Conservation (phyloP, 371 early-diverging fungal species). For the Mucor lusitanicus region DNA sequence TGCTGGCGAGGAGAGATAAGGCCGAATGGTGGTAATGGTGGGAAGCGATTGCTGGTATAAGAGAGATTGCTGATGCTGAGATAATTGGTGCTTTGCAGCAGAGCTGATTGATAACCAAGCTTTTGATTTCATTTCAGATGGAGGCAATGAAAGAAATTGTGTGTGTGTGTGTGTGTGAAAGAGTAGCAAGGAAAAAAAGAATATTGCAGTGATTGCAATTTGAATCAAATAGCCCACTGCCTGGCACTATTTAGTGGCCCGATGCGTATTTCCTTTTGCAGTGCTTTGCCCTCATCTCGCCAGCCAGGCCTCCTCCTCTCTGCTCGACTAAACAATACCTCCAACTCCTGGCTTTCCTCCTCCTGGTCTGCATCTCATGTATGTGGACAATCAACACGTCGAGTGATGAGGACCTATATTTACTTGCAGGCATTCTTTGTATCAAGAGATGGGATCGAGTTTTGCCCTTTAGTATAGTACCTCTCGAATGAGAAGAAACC, state of each 20-base stretch:
- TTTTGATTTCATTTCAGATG: conserved; percentile 16
- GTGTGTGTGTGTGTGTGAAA: neutral
- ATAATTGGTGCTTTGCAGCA: conserved; percentile 9
- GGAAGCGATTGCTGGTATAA: neutral
- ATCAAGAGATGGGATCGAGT: neutral
- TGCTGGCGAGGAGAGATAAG: neutral
- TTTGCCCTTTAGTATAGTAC: neutral
- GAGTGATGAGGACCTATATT: neutral
- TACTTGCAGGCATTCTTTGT: neutral
- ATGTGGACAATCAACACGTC: neutral
- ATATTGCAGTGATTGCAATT: neutral
- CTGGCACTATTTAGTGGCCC: neutral
- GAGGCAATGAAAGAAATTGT: neutral
- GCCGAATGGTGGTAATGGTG: conserved; percentile 1
- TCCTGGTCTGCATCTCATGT: neutral
- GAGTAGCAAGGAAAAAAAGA: neutral
- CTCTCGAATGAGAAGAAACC: neutral
- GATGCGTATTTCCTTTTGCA: conserved; percentile 1
- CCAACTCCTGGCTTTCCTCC: neutral
- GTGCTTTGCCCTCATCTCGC: neutral
- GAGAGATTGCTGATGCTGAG: neutral
- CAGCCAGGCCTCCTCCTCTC: too few relatives aligned
- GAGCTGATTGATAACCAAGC: conserved; percentile 5
- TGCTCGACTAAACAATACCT: too few relatives aligned
- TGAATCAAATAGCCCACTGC: neutral